Evolutionary conservation across 805 yeast genomes (phyloP).

Genomic region (Priceomyces carsonii): DNA sequence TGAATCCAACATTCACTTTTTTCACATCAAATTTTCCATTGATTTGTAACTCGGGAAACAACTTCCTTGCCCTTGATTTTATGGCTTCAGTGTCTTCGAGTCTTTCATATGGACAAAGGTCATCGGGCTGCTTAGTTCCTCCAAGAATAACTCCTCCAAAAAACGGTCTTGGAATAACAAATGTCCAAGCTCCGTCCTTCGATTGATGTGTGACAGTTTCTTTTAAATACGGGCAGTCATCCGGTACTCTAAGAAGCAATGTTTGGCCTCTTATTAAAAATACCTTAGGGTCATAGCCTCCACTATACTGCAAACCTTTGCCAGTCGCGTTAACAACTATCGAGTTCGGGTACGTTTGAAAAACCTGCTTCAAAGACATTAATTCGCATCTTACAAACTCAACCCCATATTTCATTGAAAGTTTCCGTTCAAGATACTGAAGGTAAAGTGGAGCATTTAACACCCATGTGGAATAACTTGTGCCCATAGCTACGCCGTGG

Average conservation of each 20-base stretch:
- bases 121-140: slow-evolving; percentile 64
- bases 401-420: slow-evolving; percentile 28
- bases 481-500: slow-evolving; percentile 45
- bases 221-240: slow-evolving; percentile 24
- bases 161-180: slow-evolving; percentile 63
- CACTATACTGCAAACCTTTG: slow-evolving; percentile 57
- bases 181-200: slow-evolving; percentile 58
- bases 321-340: slow-evolving; percentile 64
- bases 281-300: slow-evolving; percentile 51
- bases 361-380: slow-evolving; percentile 43
- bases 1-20: slow-evolving; percentile 61
- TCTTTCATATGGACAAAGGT: slow-evolving; percentile 31
- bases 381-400: slow-evolving; percentile 35
- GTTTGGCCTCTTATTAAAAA: slow-evolving; percentile 75
- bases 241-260: slow-evolving; percentile 47
- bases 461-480: slow-evolving; percentile 58
- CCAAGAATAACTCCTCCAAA: slow-evolving; percentile 68
- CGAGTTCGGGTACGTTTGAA: slow-evolving; percentile 23
- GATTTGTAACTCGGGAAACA: slow-evolving; percentile 59
- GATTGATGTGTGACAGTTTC: slow-evolving; percentile 59
- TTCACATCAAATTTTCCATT: slow-evolving; percentile 44
- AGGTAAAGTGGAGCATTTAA: slow-evolving; percentile 61
- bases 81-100: slow-evolving; percentile 50
- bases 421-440: slow-evolving; percentile 43
- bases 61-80: slow-evolving; percentile 40